Conservation (phyloP, 331 rosid species). For the Ulmus americana region DNA sequence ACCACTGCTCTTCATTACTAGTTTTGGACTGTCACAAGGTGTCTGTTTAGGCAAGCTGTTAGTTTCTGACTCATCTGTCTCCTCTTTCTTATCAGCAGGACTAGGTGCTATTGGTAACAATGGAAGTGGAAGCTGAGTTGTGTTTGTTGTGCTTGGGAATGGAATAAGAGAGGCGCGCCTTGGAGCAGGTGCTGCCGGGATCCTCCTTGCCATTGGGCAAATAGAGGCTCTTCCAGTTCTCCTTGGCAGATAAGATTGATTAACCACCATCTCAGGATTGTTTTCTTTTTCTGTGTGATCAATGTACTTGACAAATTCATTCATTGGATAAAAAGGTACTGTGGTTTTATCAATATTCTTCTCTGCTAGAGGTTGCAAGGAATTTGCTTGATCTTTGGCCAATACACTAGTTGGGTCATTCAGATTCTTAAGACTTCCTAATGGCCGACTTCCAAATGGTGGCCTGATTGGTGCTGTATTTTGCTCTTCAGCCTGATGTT, state of each 20-base stretch:
- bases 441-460: slow-evolving; percentile 39
- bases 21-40: slow-evolving; percentile 63
- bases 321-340: slow-evolving; percentile 42
- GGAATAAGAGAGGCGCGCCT: slow-evolving; percentile 84
- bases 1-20: slow-evolving; percentile 40
- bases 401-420: slow-evolving; percentile 35
- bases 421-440: slow-evolving; percentile 47
- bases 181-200: slow-evolving; percentile 41
- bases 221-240: slow-evolving; percentile 71
- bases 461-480: slow-evolving; percentile 37
- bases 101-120: slow-evolving; percentile 33
- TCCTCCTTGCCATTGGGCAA: slow-evolving; percentile 51
- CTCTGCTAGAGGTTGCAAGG: slow-evolving; percentile 46
- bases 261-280: slow-evolving; percentile 59
- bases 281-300: slow-evolving; percentile 78
- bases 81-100: slow-evolving; percentile 47
- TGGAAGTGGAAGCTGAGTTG: slow-evolving; percentile 37
- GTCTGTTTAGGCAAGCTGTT: slow-evolving; percentile 42
- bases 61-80: slow-evolving; percentile 36
- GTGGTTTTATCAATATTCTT: slow-evolving; percentile 41
- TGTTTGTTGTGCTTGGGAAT: slow-evolving; percentile 48
- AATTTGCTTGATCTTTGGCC: slow-evolving; percentile 47
- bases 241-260: slow-evolving; percentile 42
- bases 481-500: slow-evolving; percentile 62
- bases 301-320: slow-evolving; percentile 47